A percentile compares a stretch with the other conserved stretches of the same genome.
Evolutionary conservation across 495 filamentous ascomycete species (phyloP).

Genomic region (Tuber magnatum): DNA sequence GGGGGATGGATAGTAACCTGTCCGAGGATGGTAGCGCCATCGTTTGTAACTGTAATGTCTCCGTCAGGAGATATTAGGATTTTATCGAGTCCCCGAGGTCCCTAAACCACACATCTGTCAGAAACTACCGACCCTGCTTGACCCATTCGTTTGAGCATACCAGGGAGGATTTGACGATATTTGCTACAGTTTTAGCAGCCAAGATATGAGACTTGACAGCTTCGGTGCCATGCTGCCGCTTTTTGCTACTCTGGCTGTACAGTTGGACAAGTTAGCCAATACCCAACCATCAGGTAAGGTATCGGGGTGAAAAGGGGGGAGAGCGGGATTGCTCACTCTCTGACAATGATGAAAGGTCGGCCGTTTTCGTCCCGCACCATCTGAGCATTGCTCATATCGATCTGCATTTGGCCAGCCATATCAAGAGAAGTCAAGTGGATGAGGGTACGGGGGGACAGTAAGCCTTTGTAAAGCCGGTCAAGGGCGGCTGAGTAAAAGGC

Average conservation of each 20-base stretch:
- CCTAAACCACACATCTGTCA: slow-evolving; percentile 46
- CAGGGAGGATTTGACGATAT: slow-evolving; percentile 94
- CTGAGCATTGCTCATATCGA: slow-evolving; percentile 51
- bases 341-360: slow-evolving; percentile 93
- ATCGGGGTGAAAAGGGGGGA: not conserved
- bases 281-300: not conserved
- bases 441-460: slow-evolving; percentile 1
- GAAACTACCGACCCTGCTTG: slow-evolving; percentile 11
- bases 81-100: slow-evolving; percentile 94
- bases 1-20: slow-evolving; percentile 50
- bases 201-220: slow-evolving; percentile 97
- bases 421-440: slow-evolving; percentile 14
- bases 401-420: slow-evolving; percentile 41
- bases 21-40: slow-evolving; percentile 91
- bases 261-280: slow-evolving; percentile 3
- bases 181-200: slow-evolving; percentile 88
- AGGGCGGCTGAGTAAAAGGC: not conserved
- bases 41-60: slow-evolving; percentile 98
- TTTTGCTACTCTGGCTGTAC: slow-evolving; percentile 90
- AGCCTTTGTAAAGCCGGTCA: not conserved
- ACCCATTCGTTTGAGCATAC: slow-evolving; percentile 26
- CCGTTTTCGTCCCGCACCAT: slow-evolving; percentile 90
- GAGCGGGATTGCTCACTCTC: slow-evolving; percentile 65
- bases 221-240: slow-evolving; percentile 89
- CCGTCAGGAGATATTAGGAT: slow-evolving; percentile 98